Evolutionary conservation across 139 green algal species (phyloP).

Genomic region (Coelastrella sp.): DNA sequence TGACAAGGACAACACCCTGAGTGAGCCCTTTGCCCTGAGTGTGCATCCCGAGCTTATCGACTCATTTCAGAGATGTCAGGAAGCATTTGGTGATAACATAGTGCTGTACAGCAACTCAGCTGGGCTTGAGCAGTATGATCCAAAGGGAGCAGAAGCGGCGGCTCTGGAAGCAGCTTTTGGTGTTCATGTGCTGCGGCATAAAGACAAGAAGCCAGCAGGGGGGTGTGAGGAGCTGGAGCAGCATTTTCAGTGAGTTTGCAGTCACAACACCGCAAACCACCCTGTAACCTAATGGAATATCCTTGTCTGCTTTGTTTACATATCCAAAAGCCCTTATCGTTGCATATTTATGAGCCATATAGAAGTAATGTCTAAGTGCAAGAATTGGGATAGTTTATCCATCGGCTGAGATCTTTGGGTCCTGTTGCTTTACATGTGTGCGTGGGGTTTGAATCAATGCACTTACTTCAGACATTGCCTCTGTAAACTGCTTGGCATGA

Average conservation of each 20-base stretch:
- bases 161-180: constrained; percentile 81
- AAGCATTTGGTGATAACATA: constrained; percentile 67
- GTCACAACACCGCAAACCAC: neutral
- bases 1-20: constrained; percentile 98
- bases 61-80: constrained; percentile 66
- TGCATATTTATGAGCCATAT: too few relatives aligned
- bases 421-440: too few relatives aligned
- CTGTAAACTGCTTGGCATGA: too few relatives aligned
- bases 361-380: too few relatives aligned
- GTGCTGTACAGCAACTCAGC: constrained; percentile 95
- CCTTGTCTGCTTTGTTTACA: too few relatives aligned
- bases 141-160: constrained; percentile 82
- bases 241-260: constrained; percentile 58
- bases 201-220: constrained; percentile 90
- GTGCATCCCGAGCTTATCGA: constrained; percentile 48
- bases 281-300: too few relatives aligned
- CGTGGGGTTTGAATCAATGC: too few relatives aligned
- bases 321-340: too few relatives aligned
- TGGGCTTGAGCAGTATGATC: constrained; percentile 92
- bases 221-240: constrained; percentile 71
- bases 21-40: constrained; percentile 77
- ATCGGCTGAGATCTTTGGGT: too few relatives aligned
- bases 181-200: constrained; percentile 85
- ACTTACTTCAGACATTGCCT: too few relatives aligned
- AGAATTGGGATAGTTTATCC: too few relatives aligned